Conservation (phyloP, 441 rosid genomes). For the Aquilaria agallochum region DNA sequence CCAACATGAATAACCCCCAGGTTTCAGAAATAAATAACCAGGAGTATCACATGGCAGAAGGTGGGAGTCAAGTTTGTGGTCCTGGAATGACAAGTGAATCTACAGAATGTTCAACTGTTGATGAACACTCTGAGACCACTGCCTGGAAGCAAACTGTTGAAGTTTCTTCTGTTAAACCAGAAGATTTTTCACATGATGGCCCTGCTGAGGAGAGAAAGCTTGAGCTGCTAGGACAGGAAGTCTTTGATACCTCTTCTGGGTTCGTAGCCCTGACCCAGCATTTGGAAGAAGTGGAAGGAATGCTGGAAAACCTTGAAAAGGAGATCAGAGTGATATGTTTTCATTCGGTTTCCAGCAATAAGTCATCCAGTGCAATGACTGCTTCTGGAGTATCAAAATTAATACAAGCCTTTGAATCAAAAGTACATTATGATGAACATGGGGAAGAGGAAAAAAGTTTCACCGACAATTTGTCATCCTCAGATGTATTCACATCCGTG, state of each 20-base stretch:
- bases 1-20: constrained; percentile 40
- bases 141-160: constrained; percentile 22
- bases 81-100: constrained; percentile 19
- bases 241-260: constrained; percentile 37
- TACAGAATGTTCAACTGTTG: constrained; percentile 23
- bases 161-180: constrained; percentile 16
- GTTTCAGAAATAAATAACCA: constrained; percentile 30
- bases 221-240: constrained; percentile 29
- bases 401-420: constrained; percentile 89
- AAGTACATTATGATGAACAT: constrained; percentile 52
- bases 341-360: constrained; percentile 27
- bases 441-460: constrained; percentile 42
- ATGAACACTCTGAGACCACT: constrained; percentile 25
- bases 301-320: constrained; percentile 60
- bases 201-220: constrained; percentile 11
- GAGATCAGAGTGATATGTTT: constrained; percentile 51
- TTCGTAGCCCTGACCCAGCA: constrained; percentile 43
- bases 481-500: constrained; percentile 38
- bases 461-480: constrained; percentile 34
- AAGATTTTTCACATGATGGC: constrained; percentile 19
- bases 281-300: constrained; percentile 54
- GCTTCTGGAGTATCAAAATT: constrained; percentile 70
- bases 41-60: constrained; percentile 28
- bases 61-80: constrained; percentile 25
- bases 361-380: constrained; percentile 38